Evolutionary conservation across 2,329 filamentous ascomycete genomes (phyloP).

Genomic region (Penicillium griseofulvum): DNA sequence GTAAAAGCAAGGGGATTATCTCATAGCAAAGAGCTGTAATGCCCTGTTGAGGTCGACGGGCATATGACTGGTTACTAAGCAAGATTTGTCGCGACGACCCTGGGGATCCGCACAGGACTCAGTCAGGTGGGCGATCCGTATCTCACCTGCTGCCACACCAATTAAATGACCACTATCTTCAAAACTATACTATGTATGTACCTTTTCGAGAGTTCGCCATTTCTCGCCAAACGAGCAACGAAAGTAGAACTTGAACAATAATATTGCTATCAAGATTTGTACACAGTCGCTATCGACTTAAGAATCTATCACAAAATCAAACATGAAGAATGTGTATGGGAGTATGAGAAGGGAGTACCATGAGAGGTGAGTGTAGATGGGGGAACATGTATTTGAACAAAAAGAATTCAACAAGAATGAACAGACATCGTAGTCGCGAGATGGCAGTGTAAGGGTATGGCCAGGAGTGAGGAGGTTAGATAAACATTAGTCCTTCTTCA

Average conservation of each 20-base stretch:
- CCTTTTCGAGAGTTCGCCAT: neutral
- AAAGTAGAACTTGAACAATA: neutral
- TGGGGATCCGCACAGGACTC: neutral
- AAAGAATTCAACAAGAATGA: neutral
- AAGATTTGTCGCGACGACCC: neutral
- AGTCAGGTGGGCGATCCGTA: neutral
- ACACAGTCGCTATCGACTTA: constrained; percentile 11
- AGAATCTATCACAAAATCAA: constrained; percentile 18
- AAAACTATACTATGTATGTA: neutral
- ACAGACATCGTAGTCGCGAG: neutral
- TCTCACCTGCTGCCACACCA: neutral
- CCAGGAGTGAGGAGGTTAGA: neutral
- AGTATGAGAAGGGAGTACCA: constrained; percentile 2
- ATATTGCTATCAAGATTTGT: constrained; percentile 11
- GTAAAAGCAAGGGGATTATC: neutral
- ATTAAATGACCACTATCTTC: neutral
- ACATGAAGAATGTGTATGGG: constrained; percentile 6
- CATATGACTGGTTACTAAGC: constrained; percentile 6
- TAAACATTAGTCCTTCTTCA: constrained; percentile 19
- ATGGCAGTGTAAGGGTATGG: neutral
- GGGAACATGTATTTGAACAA: neutral
- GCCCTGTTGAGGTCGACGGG: neutral
- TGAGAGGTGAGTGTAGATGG: constrained; percentile 8
- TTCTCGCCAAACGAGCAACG: neutral
- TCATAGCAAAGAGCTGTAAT: neutral